Conservation (phyloP, 768 basidiomycete genomes). For the Calocybe gangraenosa region DNA sequence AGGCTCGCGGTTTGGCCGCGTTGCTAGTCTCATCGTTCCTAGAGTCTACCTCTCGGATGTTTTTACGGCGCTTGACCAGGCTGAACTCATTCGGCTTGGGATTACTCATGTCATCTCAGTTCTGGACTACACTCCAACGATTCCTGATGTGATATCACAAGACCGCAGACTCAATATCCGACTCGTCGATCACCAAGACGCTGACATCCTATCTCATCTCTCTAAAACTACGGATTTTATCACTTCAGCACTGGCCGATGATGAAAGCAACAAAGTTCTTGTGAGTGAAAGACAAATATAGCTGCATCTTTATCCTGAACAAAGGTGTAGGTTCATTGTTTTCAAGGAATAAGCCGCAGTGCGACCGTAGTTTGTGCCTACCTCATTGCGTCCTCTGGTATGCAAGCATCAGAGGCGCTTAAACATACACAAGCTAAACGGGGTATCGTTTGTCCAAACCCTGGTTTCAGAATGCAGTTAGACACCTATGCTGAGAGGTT, state of each 20-base stretch:
- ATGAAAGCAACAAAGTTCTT: slow-evolving; percentile 33
- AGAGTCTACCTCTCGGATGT: slow-evolving; percentile 64
- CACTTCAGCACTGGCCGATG: slow-evolving; percentile 25
- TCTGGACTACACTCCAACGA: slow-evolving; percentile 44
- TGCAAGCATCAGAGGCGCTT: slow-evolving; percentile 52
- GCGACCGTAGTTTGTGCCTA: slow-evolving; percentile 77
- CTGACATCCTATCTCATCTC: slow-evolving; percentile 30
- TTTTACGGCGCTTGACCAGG: slow-evolving; percentile 45
- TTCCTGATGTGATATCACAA: slow-evolving; percentile 42
- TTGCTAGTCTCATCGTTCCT: slow-evolving; percentile 36
- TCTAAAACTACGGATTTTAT: slow-evolving; percentile 35
- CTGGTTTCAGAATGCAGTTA: slow-evolving; percentile 62
- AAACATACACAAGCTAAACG: slow-evolving; percentile 52
- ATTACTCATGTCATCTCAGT: slow-evolving; percentile 74
- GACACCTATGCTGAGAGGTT: slow-evolving; percentile 29
- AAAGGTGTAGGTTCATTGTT: slow-evolving; percentile 64
- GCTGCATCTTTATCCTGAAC: background rate
- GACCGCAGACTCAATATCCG: slow-evolving; percentile 45
- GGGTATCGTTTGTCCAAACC: slow-evolving; percentile 60
- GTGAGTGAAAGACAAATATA: slow-evolving; percentile 19
- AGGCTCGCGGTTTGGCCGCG: slow-evolving; percentile 9
- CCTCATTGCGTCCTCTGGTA: slow-evolving; percentile 48
- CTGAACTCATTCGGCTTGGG: slow-evolving; percentile 48
- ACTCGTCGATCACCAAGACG: slow-evolving; percentile 25
- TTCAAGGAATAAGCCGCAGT: slow-evolving; percentile 71